phyloP scores from a whole-genome alignment of 2,329 filamentous ascomycete genomes.

The Ascochyta pisi region DNA sequence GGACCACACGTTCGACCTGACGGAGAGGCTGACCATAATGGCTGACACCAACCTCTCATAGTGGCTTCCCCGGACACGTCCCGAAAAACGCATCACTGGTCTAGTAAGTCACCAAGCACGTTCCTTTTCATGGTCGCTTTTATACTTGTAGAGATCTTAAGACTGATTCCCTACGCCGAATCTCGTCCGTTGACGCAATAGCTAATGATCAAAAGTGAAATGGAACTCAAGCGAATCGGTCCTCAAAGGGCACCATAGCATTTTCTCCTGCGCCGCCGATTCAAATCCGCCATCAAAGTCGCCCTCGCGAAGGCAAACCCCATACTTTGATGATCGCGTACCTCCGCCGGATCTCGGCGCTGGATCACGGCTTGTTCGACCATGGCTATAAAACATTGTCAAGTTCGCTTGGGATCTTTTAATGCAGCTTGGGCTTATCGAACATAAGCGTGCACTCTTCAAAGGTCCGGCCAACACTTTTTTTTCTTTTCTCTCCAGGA shows the following conservation, averaged over 20 bases:
- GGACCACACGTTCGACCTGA: too few relatives aligned
- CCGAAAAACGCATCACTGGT: constrained; percentile 77
- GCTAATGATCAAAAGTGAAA: constrained; percentile 7
- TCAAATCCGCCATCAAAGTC: neutral
- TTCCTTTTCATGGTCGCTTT: too few relatives aligned
- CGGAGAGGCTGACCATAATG: neutral
- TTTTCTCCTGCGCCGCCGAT: neutral
- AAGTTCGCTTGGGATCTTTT: too few relatives aligned
- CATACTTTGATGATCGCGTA: neutral
- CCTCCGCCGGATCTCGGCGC: neutral
- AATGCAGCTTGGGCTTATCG: too few relatives aligned
- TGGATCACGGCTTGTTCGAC: too few relatives aligned
- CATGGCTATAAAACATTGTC: too few relatives aligned
- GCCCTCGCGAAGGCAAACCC: too few relatives aligned
- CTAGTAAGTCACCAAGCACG: constrained; percentile 69
- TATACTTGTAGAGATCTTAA: too few relatives aligned
- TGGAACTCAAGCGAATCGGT: constrained; percentile 14
- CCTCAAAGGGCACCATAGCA: constrained; percentile 12
- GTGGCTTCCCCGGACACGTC: constrained; percentile 80
- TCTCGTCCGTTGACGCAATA: too few relatives aligned
- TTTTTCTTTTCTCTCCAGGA: neutral
- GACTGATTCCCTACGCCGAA: too few relatives aligned
- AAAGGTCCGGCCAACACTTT: too few relatives aligned
- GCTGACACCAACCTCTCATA: constrained; percentile 48
- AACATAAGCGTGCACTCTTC: too few relatives aligned